Evolutionary conservation across 257 asterid species (phyloP).

Genomic region (Rauvolfia tetraphylla): DNA sequence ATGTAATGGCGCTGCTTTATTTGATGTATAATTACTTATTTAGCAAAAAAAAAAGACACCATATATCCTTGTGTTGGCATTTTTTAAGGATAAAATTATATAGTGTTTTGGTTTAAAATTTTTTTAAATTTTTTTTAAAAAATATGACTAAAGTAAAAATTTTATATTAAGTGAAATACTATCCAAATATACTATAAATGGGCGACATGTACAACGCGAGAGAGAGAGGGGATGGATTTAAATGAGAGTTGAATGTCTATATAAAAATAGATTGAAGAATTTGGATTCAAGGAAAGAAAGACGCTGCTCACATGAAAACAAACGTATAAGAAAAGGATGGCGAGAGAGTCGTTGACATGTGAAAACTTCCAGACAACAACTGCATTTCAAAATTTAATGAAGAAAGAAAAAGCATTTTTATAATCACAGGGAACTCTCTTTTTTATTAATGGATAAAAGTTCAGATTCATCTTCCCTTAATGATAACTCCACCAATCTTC

Average conservation of each 20-base stretch:
- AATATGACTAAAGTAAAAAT: no score
- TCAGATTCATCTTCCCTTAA: conserved; percentile 34
- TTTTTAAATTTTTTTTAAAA: no score
- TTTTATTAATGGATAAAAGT: not conserved
- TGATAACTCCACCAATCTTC: conserved; percentile 27
- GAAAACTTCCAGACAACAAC: not conserved
- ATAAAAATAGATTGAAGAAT: conserved; percentile 9
- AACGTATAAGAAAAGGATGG: conserved; percentile 38
- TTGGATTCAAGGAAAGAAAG: conserved; percentile 29
- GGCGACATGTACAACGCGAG: no score
- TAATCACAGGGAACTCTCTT: not conserved
- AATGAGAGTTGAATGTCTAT: not conserved
- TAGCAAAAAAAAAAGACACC: no score
- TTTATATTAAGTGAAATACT: no score
- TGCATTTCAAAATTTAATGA: not conserved
- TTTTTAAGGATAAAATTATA: no score
- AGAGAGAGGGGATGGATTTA: not conserved
- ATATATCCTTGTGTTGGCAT: no score
- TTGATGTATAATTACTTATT: no score
- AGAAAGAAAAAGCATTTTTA: not conserved
- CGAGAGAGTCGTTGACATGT: conserved; percentile 48
- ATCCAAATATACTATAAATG: no score
- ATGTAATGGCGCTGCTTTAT: no score
- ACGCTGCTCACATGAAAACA: conserved; percentile 52
- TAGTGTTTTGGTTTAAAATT: no score